Evolutionary conservation across 305 asterid species (phyloP).

Genomic region (Plantago coronopus): DNA sequence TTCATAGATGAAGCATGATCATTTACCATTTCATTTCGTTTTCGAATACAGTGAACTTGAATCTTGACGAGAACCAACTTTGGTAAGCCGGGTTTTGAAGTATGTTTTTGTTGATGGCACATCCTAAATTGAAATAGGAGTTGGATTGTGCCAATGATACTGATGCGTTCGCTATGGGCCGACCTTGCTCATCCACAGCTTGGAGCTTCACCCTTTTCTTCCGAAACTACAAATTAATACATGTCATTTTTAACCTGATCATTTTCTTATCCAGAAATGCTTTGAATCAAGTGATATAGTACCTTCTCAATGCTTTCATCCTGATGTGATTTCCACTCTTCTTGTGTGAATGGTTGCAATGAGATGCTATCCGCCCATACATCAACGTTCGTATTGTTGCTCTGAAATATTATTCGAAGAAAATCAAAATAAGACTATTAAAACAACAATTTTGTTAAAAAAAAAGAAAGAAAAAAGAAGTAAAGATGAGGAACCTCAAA

Average conservation of each 20-base stretch:
- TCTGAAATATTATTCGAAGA: slow-evolving; percentile 21
- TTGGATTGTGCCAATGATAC: slow-evolving; percentile 24
- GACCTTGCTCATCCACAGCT: slow-evolving; percentile 30
- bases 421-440: not conserved
- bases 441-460: not conserved
- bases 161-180: slow-evolving; percentile 28
- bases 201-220: slow-evolving; percentile 36
- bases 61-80: slow-evolving; percentile 38
- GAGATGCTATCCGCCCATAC: slow-evolving; percentile 37
- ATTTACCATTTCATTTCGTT: slow-evolving; percentile 54
- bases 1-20: no score
- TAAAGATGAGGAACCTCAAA: slow-evolving; percentile 19
- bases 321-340: slow-evolving; percentile 53
- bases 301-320: slow-evolving; percentile 45
- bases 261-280: no score
- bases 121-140: slow-evolving; percentile 32
- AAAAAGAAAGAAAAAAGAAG: not conserved
- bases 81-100: slow-evolving; percentile 30
- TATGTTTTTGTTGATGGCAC: slow-evolving; percentile 29
- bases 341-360: slow-evolving; percentile 41
- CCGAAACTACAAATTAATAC: slow-evolving; percentile 24
- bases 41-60: slow-evolving; percentile 37
- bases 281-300: no score
- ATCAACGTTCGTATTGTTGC: slow-evolving; percentile 33
- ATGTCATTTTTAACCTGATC: not conserved